phyloP scores from a whole-genome alignment of 345 rosid genomes.

The Fremontodendron californicum region DNA sequence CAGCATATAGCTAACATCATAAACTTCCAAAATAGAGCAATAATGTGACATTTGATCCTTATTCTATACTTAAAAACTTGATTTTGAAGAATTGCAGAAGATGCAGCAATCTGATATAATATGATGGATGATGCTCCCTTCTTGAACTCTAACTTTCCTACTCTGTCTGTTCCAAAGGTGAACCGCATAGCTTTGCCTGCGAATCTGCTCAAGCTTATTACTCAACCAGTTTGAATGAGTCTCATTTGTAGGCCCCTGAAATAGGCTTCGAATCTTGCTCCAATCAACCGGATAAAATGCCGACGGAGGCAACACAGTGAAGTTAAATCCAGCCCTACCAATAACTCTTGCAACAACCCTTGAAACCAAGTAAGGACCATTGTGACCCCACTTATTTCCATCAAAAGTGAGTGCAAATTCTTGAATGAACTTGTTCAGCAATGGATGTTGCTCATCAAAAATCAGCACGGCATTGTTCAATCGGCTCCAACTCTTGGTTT shows the following conservation, averaged over 20 bases:
- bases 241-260: constrained; percentile 39
- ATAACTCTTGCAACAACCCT: constrained; percentile 61
- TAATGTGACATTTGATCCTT: background rate
- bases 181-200: constrained; percentile 47
- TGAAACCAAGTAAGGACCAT: constrained; percentile 89
- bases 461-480: constrained; percentile 83
- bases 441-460: constrained; percentile 73
- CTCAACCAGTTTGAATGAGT: constrained; percentile 45
- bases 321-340: constrained; percentile 37
- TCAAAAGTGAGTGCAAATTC: constrained; percentile 79
- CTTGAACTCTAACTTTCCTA: constrained; percentile 49
- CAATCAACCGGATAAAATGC: constrained; percentile 92
- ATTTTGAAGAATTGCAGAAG: constrained; percentile 52
- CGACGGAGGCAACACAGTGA: constrained; percentile 67
- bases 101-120: constrained; percentile 55
- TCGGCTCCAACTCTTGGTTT: constrained; percentile 74
- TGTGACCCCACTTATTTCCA: constrained; percentile 95
- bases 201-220: constrained; percentile 44
- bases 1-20: background rate
- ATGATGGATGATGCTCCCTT: constrained; percentile 59
- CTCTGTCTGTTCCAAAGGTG: constrained; percentile 95
- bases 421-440: constrained; percentile 64
- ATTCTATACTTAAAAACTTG: constrained; percentile 11
- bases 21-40: background rate
- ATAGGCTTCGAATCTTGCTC: constrained; percentile 56